These are phyloP conservation scores for Laburnicola sp. DNA, from an alignment of 2,329 filamentous ascomycete species.

Conservation along the genomic window DNA sequence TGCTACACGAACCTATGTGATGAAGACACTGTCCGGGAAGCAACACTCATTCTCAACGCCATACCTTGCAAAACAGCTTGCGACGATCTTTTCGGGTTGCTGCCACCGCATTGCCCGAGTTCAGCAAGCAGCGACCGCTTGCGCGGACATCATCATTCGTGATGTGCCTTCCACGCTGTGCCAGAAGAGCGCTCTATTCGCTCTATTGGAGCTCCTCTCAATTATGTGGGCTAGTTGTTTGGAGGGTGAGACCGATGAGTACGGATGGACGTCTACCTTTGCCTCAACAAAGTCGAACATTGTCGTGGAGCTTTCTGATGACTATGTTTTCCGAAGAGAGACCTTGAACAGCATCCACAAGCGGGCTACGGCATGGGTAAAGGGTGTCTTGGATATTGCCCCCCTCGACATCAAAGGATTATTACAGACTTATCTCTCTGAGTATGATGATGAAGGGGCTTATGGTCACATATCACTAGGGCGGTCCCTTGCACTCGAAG, in stretches of 20 bases:
- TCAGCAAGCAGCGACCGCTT: conserved; percentile 80
- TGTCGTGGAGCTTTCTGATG: conserved; percentile 87
- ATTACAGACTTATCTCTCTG: conserved; percentile 92
- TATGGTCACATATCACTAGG: conserved; percentile 93
- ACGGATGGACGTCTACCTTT: conserved; percentile 82
- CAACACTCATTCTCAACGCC: conserved; percentile 84
- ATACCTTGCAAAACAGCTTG: conserved; percentile 86
- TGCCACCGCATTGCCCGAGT: conserved; percentile 93
- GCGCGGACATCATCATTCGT: conserved; percentile 81
- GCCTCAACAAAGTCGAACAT: conserved; percentile 77
- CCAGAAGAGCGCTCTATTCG: conserved; percentile 87
- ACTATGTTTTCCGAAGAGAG: conserved; percentile 77
- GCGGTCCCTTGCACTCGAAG: conserved; percentile 89
- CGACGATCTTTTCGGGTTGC: conserved; percentile 80
- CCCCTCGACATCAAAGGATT: conserved; percentile 93
- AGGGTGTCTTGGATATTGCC: conserved; percentile 76
- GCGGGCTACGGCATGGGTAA: conserved; percentile 79
- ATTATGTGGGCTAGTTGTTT: conserved; percentile 95
- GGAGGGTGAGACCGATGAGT: conserved; percentile 91
- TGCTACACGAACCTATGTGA: conserved; percentile 78
- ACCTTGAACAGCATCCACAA: conserved; percentile 79
- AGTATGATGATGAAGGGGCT: conserved; percentile 86
- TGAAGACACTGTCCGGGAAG: conserved; percentile 70
- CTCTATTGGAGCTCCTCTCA: conserved; percentile 85
- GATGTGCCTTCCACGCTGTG: conserved; percentile 88